Evolutionary conservation across 768 basidiomycete genomes (phyloP), one percentile per base, ranked within the genome.

Genomic region (Omphalotus guepiniiformis): DNA sequence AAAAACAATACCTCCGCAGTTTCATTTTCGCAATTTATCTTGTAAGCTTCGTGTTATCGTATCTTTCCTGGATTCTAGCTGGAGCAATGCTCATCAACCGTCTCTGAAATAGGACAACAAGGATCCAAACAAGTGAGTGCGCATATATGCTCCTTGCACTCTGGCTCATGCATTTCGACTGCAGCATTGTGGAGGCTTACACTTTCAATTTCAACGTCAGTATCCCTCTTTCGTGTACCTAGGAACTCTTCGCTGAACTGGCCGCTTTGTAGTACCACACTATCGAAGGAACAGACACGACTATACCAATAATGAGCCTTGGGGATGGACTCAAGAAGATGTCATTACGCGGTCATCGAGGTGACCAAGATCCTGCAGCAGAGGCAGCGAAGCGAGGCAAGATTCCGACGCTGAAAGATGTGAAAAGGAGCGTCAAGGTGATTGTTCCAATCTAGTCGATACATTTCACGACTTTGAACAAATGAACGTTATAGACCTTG

Each of bases 21-120:
- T 90, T 91, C 62, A 83, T 92, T 43, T 89, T 93, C 54, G 90
- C 83, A 5, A 78, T 93, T 42, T 93, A 90, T 59, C 66, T 93
- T 49, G 92, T 92, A 47, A 50, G 78, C 65, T 27, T 21, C 15
- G 13, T 40, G 16, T 37, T 6, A 37, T 21, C 39, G 39, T n/a
- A 4, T 21, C 8, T 40, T 6, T 42, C 21, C 46, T 36, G 25
- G 35, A 18, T 26, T 38, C 35, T 29, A 18, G 16, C 11, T n/a
- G 18, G 38, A 13, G 46, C 27, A 30, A 35, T 50, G 36, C 16
- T 47, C 29, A 29, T 11, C 26, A 11, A 15, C 39, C 12, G 54
- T 48, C 27, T 50, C 39, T 26, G 28, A 55, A 42, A 6, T 52
- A 93, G 90, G 91, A 94, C 57, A 81, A 72, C 48, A 80, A 87